Base-by-base conservation (phyloP, 108 stramenopile species). In the Cyclotella atomus region DNA sequence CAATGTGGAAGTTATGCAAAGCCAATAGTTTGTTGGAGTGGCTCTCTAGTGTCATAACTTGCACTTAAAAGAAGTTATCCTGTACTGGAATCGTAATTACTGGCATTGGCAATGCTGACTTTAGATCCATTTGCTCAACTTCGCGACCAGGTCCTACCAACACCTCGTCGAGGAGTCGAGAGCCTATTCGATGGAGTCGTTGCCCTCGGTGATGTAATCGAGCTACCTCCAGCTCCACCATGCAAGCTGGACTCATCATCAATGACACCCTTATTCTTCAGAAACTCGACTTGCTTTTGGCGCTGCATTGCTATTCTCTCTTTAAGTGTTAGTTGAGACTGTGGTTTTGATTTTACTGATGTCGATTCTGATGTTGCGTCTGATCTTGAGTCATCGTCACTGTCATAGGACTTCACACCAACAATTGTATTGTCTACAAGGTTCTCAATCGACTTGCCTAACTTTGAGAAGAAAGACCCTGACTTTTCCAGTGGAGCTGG, bases 221-320 rank as follows among this genome's bases (percentile, higher is more conserved):
- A 38, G 0, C 65, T 59, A 16, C 59, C 75, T 43, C 75, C 75
- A 29, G 78, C 78, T 46, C 78, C 78, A 52, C 78, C 78, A 2
- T 55, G 53, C 33, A 79, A 43, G 20, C 67, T 79, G 5, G 71
- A 71, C 43, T 79, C 87, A 36, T 86, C 77, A 10, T 84, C 87
- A 60, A 92, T 73, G 47, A 94, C 45, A 27, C 91, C 89, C 77
- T 91, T 88, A 24, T 85, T 75, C 54, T 87, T 87, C n/a, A 94
- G 84, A 70, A 94, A 90, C 35, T 81, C 70, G 16, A 91, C 54
- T 78, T 94, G 93, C 32, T 79, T 76, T 25, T 81, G 82, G 32
- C 93, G 72, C 66, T 91, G 91, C 57, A 86, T 57, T 29, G 83
- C 79, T 62, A 89, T 88, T 38, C 93, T 72, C 60, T 91, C 85